Evolutionary conservation across 495 filamentous ascomycete genomes (phyloP).

Genomic region (Neurospora sp.): DNA sequence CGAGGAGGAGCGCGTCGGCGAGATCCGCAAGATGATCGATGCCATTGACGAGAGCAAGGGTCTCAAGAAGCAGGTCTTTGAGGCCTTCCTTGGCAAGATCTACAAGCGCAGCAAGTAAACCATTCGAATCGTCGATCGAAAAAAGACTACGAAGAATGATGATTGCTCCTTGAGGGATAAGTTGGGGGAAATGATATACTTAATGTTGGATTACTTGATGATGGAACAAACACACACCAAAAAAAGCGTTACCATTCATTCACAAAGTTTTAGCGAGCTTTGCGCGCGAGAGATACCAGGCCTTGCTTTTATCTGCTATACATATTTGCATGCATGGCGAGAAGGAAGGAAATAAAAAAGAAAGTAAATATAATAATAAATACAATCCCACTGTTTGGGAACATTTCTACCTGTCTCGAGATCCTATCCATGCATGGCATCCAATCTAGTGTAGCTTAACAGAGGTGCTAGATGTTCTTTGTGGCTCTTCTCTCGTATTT

Average conservation of each 20-base stretch:
- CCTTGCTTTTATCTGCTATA: neutral
- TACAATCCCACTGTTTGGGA: neutral
- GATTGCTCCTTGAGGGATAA: too few relatives aligned
- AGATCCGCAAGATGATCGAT: constrained; percentile 64
- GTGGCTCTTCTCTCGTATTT: neutral
- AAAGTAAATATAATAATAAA: neutral
- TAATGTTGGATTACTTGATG: neutral
- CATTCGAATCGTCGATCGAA: neutral
- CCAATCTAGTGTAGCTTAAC: neutral
- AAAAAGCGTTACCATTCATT: neutral
- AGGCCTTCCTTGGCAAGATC: constrained; percentile 87
- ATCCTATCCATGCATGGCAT: neutral
- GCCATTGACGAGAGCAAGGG: constrained; percentile 76
- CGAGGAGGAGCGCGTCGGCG: constrained; percentile 71
- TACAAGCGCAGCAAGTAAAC: constrained; percentile 87
- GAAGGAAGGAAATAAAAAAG: neutral
- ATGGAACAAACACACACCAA: neutral
- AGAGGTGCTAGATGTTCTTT: neutral
- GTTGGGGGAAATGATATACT: too few relatives aligned
- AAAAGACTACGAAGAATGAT: too few relatives aligned
- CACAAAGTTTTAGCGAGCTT: neutral
- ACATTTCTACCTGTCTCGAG: neutral
- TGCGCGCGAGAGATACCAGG: neutral
- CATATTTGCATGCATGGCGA: neutral
- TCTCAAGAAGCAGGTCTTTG: constrained; percentile 81